phyloP scores from a whole-genome alignment of 495 filamentous ascomycete genomes.

The Daldinia childiae region DNA sequence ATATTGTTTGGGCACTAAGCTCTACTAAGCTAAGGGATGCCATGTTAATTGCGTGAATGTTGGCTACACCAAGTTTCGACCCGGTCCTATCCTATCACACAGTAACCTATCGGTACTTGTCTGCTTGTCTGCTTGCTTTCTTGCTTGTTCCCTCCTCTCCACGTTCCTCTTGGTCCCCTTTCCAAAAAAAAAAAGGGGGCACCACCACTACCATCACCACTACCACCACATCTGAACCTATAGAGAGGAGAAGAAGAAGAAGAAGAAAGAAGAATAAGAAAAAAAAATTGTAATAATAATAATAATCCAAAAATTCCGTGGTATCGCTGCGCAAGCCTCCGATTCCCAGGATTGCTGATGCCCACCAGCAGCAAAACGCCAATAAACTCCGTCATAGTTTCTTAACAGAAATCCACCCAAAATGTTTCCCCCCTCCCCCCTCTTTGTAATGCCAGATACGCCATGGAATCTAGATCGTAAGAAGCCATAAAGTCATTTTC shows the following conservation, averaged over 20 bases:
- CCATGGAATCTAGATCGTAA: constrained; percentile 42
- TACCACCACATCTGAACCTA: constrained; percentile 1
- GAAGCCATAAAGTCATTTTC: constrained; percentile 41
- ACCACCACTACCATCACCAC: no score
- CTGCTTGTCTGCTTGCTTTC: not conserved
- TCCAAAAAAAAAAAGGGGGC: constrained; percentile 15
- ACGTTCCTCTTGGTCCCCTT: constrained; percentile 16
- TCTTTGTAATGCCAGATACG: constrained; percentile 42
- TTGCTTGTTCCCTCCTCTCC: no score
- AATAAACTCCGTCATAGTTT: constrained; percentile 47
- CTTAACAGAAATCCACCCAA: constrained; percentile 36
- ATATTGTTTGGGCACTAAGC: constrained; percentile 21
- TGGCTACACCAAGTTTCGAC: constrained; percentile 41
- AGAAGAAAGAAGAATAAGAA: no score
- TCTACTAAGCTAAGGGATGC: constrained; percentile 25
- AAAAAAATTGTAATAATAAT: constrained; percentile 16
- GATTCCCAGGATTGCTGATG: constrained; percentile 41
- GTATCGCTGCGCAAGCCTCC: constrained; percentile 38
- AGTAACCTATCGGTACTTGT: constrained; percentile 14
- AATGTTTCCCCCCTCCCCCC: not conserved
- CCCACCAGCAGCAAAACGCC: constrained; percentile 48
- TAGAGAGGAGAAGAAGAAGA: not conserved
- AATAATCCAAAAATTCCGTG: constrained; percentile 32
- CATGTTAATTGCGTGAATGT: constrained; percentile 37
- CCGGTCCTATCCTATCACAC: constrained; percentile 35